Base-by-base conservation (phyloP, 129 eudicot species). In the Arctium minus region DNA sequence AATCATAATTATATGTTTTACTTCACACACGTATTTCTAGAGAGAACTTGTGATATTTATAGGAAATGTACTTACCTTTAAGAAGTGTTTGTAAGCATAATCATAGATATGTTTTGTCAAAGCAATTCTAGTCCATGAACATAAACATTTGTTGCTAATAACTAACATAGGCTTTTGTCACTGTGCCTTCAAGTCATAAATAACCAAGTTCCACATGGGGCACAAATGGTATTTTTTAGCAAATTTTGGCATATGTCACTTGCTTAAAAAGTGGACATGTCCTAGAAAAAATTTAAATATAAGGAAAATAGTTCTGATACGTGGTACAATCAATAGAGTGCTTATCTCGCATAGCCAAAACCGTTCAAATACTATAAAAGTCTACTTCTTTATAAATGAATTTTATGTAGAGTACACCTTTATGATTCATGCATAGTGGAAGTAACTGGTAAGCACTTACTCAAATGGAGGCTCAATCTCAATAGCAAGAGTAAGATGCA, bases 401-500 rank as follows among this genome's bases (percentile, higher is more conserved):
- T 1, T 73, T 40, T 64, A 42, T 62, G 46, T 13, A 18, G 5
- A 44, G 10, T 53, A 72, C 70, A 44, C 37, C 56, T 75, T 30
- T 12, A 74, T 5, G 73, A 72, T 46, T 71, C 38, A 80, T 72
- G 78, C 72, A 80, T 72, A 81, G 18, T 56, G 17, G 46, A 78
- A 72, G 31, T 73, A 22, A 53, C 64, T 15, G 13, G 68, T n/a
- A 84, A 78, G 82, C 31, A 90, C 97, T 90, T 92, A 88, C 98
- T 90, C 96, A 86, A 92, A 94, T 12, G 97, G 97, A 85, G 96
- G 96, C 86, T 92, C 98, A 18, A 94, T 88, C 89, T 94, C 98
- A 82, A 94, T 80, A 75, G 96, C 94, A 73, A 94, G 91, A 22
- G 98, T 94, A 83, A 90, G 88, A 89, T 94, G 98, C 76, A 92